Evolutionary conservation across 768 basidiomycete species (phyloP).

Genomic region (Lactarius hatsudake): DNA sequence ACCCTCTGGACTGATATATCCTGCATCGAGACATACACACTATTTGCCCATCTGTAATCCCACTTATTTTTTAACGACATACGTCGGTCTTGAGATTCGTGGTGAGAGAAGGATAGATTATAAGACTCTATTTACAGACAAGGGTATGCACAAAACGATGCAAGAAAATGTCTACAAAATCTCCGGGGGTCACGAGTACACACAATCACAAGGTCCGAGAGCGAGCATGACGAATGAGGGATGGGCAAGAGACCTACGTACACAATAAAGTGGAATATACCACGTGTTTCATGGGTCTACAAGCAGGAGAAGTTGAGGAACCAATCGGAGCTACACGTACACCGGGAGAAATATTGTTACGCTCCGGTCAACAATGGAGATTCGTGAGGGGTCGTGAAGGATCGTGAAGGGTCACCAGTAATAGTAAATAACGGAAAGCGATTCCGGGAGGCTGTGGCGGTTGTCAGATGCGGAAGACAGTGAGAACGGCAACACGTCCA

Average conservation of each 20-base stretch:
- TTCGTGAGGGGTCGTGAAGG: background rate
- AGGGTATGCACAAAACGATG: constrained; percentile 1
- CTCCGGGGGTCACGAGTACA: background rate
- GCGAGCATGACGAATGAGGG: background rate
- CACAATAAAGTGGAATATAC: background rate
- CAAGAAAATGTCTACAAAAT: background rate
- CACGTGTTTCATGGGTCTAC: background rate
- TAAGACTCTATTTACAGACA: background rate
- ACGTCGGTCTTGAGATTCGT: background rate
- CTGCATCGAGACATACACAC: background rate
- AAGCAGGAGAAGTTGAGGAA: background rate
- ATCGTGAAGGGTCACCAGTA: background rate
- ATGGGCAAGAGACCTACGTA: background rate
- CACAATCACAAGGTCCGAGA: background rate
- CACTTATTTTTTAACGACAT: background rate
- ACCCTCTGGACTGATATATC: background rate
- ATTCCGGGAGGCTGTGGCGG: background rate
- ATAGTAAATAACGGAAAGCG: background rate
- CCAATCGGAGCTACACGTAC: background rate
- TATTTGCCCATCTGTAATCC: background rate
- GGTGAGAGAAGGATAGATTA: background rate
- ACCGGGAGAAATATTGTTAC: background rate
- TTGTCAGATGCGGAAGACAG: constrained; percentile 48
- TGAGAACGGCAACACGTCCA: constrained; percentile 76
- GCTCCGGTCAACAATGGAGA: background rate